Evolutionary conservation across 805 yeast genomes (phyloP).

Genomic region (Candida ficus): DNA sequence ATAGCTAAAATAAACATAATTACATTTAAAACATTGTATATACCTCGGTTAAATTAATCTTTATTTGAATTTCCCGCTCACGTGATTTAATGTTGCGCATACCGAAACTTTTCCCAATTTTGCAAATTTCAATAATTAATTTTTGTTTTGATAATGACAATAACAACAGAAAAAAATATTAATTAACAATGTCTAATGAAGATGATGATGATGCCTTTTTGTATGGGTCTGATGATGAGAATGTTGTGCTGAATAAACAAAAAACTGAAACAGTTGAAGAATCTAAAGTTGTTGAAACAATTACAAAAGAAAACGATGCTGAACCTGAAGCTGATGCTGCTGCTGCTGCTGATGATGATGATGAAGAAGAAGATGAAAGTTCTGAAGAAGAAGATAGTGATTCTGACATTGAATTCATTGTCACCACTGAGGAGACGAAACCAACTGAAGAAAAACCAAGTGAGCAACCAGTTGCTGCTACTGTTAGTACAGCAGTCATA

Average conservation of each 20-base stretch:
- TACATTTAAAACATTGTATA: no score
- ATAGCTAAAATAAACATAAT: no score
- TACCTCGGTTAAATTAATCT: no score
- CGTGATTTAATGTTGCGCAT: no score
- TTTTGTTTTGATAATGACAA: no score
- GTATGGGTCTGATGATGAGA: constrained; percentile 22
- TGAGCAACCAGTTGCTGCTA: constrained; percentile 18
- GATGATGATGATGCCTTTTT: constrained; percentile 66
- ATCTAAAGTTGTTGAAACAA: no score
- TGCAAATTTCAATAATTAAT: no score
- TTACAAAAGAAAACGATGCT: no score
- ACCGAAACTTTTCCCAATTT: no score
- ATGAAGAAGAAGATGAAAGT: constrained; percentile 31
- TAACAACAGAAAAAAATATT: no score
- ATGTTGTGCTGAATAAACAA: constrained; percentile 7
- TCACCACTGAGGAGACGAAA: constrained; percentile 38
- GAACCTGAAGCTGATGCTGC: constrained; percentile 14
- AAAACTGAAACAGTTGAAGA: constrained; percentile 17
- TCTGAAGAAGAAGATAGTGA: constrained; percentile 44
- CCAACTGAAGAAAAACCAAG: constrained; percentile 11
- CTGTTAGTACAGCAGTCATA: constrained; percentile 26
- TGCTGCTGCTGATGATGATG: constrained; percentile 9
- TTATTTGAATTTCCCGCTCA: no score
- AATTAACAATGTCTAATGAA: constrained; percentile 27
- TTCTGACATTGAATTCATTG: constrained; percentile 80